Percentiles rank a stretch among this genome's conserved stretches.
These are phyloP conservation scores for Apiospora phragmitis DNA, from an alignment of 2,329 filamentous ascomycete species.

Conservation along the genomic window DNA sequence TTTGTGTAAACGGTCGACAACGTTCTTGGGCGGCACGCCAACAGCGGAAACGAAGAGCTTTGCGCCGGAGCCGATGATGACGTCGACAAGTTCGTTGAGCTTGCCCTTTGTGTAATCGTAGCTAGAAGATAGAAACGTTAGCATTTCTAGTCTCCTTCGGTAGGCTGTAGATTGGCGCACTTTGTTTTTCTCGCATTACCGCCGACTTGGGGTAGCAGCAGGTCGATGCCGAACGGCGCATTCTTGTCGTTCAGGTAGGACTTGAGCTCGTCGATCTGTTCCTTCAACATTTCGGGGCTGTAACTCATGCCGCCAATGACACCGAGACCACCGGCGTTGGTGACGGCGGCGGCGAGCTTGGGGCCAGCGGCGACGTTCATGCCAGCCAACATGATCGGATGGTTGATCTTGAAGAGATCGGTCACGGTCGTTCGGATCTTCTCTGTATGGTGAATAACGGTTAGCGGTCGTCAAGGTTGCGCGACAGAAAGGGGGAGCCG, in stretches of 20 bases:
- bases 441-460: conserved; percentile 51
- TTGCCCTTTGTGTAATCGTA: conserved; percentile 99
- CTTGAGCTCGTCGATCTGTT: conserved; percentile 96
- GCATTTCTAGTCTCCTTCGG: conserved; percentile 10
- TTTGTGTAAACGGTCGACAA: conserved; percentile 89
- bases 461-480: conserved; percentile 19
- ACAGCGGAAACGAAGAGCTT: conserved; percentile 96
- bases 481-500: neutral
- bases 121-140: conserved; percentile 49
- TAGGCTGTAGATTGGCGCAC: conserved; percentile 38
- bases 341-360: conserved; percentile 93
- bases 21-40: conserved; percentile 83
- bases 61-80: conserved; percentile 88
- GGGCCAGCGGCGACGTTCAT: conserved; percentile 99
- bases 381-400: conserved; percentile 91
- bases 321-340: conserved; percentile 93
- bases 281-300: conserved; percentile 93
- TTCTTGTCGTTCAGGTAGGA: conserved; percentile 84
- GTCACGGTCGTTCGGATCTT: conserved; percentile 89
- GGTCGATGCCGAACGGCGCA: conserved; percentile 91
- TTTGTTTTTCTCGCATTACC: conserved; percentile 95
- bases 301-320: conserved; percentile 96
- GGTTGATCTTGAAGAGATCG: conserved; percentile 96
- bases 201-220: conserved; percentile 91
- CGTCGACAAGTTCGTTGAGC: conserved; percentile 84